Evolutionary conservation across 345 rosid species (phyloP).

Genomic region (Mercurialis annua): DNA sequence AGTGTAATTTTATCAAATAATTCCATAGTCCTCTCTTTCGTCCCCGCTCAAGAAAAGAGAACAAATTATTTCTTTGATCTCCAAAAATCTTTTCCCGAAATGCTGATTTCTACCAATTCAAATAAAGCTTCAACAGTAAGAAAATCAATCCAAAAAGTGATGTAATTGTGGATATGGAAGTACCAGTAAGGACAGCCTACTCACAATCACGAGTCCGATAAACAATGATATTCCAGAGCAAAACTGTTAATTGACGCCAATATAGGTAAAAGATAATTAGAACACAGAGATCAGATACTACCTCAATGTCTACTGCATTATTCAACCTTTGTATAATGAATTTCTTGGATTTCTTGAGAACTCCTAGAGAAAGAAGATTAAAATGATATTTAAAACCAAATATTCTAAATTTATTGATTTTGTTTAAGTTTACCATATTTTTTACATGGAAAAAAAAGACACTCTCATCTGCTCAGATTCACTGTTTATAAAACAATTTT

Average conservation of each 20-base stretch:
- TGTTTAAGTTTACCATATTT: background rate
- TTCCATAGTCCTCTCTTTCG: background rate
- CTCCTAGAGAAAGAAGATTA: slow-evolving; percentile 39
- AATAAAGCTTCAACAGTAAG: background rate
- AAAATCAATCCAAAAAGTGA: background rate
- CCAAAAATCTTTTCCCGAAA: background rate
- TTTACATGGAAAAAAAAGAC: background rate
- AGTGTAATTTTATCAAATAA: background rate
- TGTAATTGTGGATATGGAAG: background rate
- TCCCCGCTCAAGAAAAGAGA: background rate
- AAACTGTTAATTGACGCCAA: background rate
- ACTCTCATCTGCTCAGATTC: slow-evolving; percentile 1
- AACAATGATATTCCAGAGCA: background rate
- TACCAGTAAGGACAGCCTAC: background rate
- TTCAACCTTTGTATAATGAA: slow-evolving; percentile 44
- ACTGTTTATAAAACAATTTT: slow-evolving; percentile 7
- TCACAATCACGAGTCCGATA: slow-evolving; percentile 1
- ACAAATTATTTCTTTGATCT: background rate
- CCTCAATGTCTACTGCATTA: slow-evolving; percentile 46
- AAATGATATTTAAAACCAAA: slow-evolving; percentile 5
- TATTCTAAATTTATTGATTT: background rate
- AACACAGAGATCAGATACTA: slow-evolving; percentile 16
- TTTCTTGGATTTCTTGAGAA: slow-evolving; percentile 73
- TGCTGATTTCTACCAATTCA: background rate
- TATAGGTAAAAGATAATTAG: background rate